Percentiles rank a stretch among this genome's conserved stretches.
Conservation (phyloP, 2,329 filamentous ascomycete species). For the Trichophyton simii region DNA sequence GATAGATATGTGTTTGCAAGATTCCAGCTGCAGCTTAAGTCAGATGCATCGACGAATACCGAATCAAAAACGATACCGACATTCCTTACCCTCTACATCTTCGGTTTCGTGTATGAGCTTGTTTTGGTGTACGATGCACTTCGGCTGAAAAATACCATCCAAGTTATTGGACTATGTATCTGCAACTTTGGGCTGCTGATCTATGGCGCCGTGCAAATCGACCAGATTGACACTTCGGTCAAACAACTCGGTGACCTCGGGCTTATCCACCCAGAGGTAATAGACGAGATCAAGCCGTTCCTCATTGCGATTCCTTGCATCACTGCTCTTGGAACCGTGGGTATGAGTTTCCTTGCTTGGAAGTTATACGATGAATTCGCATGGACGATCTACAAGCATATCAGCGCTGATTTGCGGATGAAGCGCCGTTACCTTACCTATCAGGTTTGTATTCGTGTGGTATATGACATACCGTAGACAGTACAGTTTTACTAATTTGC, state of each 20-base stretch:
- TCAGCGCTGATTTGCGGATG: slow-evolving; percentile 91
- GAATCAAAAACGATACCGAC: slow-evolving; percentile 65
- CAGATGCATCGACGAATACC: slow-evolving; percentile 29
- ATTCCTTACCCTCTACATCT: slow-evolving; percentile 91
- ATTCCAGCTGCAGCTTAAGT: slow-evolving; percentile 52
- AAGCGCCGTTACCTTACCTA: slow-evolving; percentile 94
- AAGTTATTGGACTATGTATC: slow-evolving; percentile 86
- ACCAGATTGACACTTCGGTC: slow-evolving; percentile 73
- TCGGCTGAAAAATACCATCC: slow-evolving; percentile 93
- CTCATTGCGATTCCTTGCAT: slow-evolving; percentile 77
- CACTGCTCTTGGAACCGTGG: slow-evolving; percentile 60
- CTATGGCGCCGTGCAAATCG: slow-evolving; percentile 84
- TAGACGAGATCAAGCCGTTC: slow-evolving; percentile 58
- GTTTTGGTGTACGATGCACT: slow-evolving; percentile 87
- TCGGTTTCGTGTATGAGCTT: slow-evolving; percentile 87
- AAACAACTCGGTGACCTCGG: slow-evolving; percentile 35
- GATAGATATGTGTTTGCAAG: slow-evolving; percentile 74
- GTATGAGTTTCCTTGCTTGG: slow-evolving; percentile 70
- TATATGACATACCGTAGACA: neutral
- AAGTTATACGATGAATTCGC: slow-evolving; percentile 97
- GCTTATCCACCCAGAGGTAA: slow-evolving; percentile 46
- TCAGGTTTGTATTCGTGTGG: slow-evolving; percentile 51
- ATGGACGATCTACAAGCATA: slow-evolving; percentile 99
- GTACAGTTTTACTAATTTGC: neutral
- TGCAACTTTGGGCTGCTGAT: slow-evolving; percentile 86